Percentiles rank a stretch among this genome's conserved stretches.
phyloP scores from a whole-genome alignment of 2,329 filamentous ascomycete genomes.

The Pyrenochaeta sp. region DNA sequence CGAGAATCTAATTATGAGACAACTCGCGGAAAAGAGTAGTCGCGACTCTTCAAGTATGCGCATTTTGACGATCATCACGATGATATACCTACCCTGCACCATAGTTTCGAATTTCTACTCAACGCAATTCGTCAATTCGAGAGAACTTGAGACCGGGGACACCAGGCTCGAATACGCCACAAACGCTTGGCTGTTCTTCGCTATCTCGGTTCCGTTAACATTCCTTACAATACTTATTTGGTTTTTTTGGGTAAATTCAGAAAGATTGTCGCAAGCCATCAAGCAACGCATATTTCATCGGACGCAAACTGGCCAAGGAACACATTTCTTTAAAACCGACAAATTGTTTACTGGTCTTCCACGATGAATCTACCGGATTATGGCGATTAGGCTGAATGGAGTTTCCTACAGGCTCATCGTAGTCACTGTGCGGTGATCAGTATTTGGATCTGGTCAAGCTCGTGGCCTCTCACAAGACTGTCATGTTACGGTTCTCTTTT shows the following conservation, averaged over 20 bases:
- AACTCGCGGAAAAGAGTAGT: conserved; percentile 29
- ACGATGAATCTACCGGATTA: too few relatives aligned
- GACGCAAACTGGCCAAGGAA: background rate
- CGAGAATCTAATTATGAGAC: conserved; percentile 26
- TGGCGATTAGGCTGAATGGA: too few relatives aligned
- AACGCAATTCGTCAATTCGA: conserved; percentile 31
- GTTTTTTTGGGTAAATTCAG: conserved; percentile 25
- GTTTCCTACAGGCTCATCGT: too few relatives aligned
- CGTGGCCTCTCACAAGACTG: background rate
- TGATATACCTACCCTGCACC: conserved; percentile 34
- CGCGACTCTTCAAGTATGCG: conserved; percentile 30
- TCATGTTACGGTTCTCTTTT: background rate
- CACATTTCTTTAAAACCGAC: background rate
- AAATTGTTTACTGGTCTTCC: conserved; percentile 1
- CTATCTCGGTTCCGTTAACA: conserved; percentile 29
- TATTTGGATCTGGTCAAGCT: too few relatives aligned
- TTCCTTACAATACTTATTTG: conserved; percentile 26
- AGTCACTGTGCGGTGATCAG: too few relatives aligned
- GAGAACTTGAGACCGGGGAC: conserved; percentile 7
- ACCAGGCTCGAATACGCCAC: conserved; percentile 19
- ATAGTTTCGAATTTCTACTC: conserved; percentile 37
- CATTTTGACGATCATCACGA: conserved; percentile 31
- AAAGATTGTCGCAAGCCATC: conserved; percentile 7
- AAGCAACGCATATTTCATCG: background rate
- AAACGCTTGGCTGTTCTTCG: conserved; percentile 33